Percentiles rank a stretch among this genome's conserved stretches.
Evolutionary conservation across 2,329 filamentous ascomycete genomes (phyloP).

Genomic region (Neofusicoccum sp.): DNA sequence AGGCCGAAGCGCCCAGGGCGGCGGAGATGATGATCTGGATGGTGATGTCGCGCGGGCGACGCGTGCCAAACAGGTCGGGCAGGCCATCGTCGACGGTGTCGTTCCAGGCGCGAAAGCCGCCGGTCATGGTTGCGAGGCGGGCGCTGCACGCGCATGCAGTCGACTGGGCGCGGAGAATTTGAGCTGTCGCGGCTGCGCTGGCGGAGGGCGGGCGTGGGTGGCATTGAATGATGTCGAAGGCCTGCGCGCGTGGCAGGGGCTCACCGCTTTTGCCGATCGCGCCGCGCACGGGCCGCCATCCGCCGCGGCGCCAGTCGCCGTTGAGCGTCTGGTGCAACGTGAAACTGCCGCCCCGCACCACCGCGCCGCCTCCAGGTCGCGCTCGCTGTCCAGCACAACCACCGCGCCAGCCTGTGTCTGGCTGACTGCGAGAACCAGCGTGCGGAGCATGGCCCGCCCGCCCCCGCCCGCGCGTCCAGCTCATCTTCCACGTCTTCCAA

Average conservation of each 20-base stretch:
- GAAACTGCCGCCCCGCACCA: neutral
- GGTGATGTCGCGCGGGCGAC: conserved; percentile 48
- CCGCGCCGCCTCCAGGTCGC: neutral
- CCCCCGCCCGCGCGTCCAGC: too few relatives aligned
- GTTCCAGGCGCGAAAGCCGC: conserved; percentile 25
- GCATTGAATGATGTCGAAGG: conserved; percentile 5
- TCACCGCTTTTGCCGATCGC: conserved; percentile 16
- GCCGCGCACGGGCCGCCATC: neutral
- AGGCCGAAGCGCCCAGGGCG: conserved; percentile 68
- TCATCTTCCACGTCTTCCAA: too few relatives aligned
- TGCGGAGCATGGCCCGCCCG: too few relatives aligned
- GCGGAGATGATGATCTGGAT: conserved; percentile 74
- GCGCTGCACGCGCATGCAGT: conserved; percentile 13
- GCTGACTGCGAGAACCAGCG: too few relatives aligned
- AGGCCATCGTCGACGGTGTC: conserved; percentile 25
- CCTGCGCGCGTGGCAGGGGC: conserved; percentile 9
- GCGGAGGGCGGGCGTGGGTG: neutral
- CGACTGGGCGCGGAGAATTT: neutral
- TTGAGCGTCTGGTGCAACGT: neutral
- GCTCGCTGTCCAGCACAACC: neutral
- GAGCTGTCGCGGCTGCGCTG: neutral
- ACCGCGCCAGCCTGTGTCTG: neutral
- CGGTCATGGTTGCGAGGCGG: conserved; percentile 22
- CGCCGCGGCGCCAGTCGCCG: neutral
- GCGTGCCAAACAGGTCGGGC: conserved; percentile 35